These are phyloP conservation scores for Dipteronia sinensis DNA, from an alignment of 345 rosid genomes.

Conservation along the genomic window DNA sequence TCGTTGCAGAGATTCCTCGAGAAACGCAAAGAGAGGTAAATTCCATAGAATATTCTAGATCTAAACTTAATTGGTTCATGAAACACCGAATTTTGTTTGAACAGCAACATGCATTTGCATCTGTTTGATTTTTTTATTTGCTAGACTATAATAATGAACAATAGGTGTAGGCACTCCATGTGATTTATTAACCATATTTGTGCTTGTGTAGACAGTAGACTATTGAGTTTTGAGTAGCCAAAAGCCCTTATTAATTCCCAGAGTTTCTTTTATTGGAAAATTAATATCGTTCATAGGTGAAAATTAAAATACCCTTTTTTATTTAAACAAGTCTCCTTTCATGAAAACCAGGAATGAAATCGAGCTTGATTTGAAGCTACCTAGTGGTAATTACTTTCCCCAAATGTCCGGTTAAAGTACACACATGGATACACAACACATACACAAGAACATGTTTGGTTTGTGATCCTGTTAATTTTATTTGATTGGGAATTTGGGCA, in stretches of 20 bases:
- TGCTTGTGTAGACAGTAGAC: no score
- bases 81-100: neutral
- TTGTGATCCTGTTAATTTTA: no score
- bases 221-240: no score
- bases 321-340: constrained; percentile 10
- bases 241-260: no score
- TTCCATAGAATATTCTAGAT: neutral
- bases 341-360: constrained; percentile 3
- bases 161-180: neutral
- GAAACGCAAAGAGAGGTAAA: constrained; percentile 92
- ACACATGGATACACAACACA: neutral
- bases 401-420: neutral
- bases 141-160: neutral
- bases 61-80: neutral
- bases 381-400: neutral
- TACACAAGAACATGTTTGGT: no score
- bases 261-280: no score
- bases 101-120: neutral
- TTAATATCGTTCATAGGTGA: neutral
- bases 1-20: constrained; percentile 86
- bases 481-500: no score
- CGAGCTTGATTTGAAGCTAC: constrained; percentile 7
- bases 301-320: neutral
- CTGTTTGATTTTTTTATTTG: neutral
- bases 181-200: neutral